These are phyloP conservation scores for Xylariaceae sp. DNA, from an alignment of 2,329 filamentous ascomycete genomes.

Conservation along the genomic window DNA sequence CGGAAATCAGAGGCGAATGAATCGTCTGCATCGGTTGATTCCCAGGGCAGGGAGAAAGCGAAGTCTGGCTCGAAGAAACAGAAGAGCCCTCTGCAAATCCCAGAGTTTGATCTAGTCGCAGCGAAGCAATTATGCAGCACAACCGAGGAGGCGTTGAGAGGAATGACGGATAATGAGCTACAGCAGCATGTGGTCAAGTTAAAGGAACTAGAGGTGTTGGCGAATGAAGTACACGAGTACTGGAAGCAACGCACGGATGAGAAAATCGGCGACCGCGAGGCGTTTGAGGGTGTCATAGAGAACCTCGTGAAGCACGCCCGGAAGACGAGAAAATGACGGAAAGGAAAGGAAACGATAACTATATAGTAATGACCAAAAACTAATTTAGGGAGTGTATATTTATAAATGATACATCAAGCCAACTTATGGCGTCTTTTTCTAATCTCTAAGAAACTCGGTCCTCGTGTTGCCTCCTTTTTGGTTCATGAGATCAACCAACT, in stretches of 20 bases:
- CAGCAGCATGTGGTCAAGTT: constrained; percentile 64
- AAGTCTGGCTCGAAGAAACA: constrained; percentile 38
- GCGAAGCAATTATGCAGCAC: constrained; percentile 75
- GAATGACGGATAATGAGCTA: constrained; percentile 74
- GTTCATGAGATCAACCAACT: background rate
- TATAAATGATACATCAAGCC: background rate
- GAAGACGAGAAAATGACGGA: constrained; percentile 71
- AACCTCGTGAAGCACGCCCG: constrained; percentile 89
- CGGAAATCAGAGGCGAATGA: constrained; percentile 47
- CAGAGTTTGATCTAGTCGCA: constrained; percentile 71
- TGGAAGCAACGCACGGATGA: constrained; percentile 85
- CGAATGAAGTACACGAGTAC: constrained; percentile 75
- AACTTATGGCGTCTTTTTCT: background rate
- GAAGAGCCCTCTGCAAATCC: constrained; percentile 60
- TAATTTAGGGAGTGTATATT: background rate
- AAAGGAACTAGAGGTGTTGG: constrained; percentile 62
- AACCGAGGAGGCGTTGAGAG: constrained; percentile 74
- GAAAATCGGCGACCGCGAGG: constrained; percentile 83
- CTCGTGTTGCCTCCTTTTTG: no score
- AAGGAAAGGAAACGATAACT: constrained; percentile 2
- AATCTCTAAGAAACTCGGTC: background rate
- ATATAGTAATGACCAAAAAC: constrained; percentile 11
- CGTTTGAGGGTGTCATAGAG: constrained; percentile 94
- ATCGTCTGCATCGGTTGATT: constrained; percentile 55
- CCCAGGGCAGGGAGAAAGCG: constrained; percentile 47